These are phyloP conservation scores for Boletus sp. DNA, from an alignment of 768 basidiomycete genomes.

Conservation along the genomic window DNA sequence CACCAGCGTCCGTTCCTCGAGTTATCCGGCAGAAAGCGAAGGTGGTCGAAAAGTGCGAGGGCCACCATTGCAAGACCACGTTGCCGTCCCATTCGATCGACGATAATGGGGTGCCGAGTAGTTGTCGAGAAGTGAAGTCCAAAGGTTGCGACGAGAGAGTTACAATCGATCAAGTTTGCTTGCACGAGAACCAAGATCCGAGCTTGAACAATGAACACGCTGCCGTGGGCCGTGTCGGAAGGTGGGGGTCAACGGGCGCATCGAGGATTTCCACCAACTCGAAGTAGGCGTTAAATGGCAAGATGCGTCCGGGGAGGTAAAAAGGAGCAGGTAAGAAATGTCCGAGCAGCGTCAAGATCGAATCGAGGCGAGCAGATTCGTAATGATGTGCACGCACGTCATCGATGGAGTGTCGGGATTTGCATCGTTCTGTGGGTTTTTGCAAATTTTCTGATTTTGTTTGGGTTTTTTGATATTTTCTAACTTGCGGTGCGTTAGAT, in stretches of 20 bases:
- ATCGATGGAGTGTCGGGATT: neutral
- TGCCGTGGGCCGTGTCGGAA: neutral
- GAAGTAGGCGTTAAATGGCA: neutral
- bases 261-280: constrained; percentile 1
- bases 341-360: neutral
- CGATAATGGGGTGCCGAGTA: too few species aligned
- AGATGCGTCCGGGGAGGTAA: neutral
- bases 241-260: constrained; percentile 1
- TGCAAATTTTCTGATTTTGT: constrained; percentile 6
- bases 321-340: neutral
- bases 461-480: neutral
- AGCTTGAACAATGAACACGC: too few species aligned
- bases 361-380: neutral
- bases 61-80: too few species aligned
- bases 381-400: neutral
- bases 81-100: too few species aligned
- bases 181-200: too few species aligned
- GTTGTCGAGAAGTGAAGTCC: too few species aligned
- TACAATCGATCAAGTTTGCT: too few species aligned
- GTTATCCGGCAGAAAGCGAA: neutral
- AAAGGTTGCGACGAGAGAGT: too few species aligned
- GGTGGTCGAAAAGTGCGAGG: neutral
- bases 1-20: neutral
- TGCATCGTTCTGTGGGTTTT: neutral
- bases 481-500: neutral